A percentile compares a stretch with the other conserved stretches of the same genome.
These are phyloP conservation scores for Leccinum ochraceum DNA, from an alignment of 768 basidiomycete species.

Conservation along the genomic window DNA sequence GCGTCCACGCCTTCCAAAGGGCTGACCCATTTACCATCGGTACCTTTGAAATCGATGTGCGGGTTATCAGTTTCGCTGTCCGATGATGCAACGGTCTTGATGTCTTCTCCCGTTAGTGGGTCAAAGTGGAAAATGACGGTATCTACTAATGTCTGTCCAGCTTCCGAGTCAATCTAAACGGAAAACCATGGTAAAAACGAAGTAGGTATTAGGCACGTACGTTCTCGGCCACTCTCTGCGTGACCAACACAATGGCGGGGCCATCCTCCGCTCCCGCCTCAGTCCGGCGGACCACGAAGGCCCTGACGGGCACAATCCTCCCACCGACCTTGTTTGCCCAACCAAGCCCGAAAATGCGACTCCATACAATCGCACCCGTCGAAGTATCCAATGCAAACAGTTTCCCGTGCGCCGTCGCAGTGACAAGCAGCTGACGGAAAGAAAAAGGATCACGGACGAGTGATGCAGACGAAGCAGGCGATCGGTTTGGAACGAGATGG, in stretches of 20 bases:
- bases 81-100: slow-evolving; percentile 29
- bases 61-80: background rate
- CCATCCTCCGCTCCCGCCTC: slow-evolving; percentile 26
- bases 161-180: slow-evolving; percentile 8
- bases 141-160: slow-evolving; percentile 55
- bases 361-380: slow-evolving; percentile 80
- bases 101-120: slow-evolving; percentile 71
- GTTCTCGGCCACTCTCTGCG: slow-evolving; percentile 61
- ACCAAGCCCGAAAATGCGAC: slow-evolving; percentile 74
- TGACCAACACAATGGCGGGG: slow-evolving; percentile 54
- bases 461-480: slow-evolving; percentile 35
- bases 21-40: slow-evolving; percentile 27
- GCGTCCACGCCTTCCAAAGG: slow-evolving; percentile 60
- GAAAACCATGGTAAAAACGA: background rate
- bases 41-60: slow-evolving; percentile 2
- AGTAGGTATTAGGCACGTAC: slow-evolving; percentile 39
- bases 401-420: slow-evolving; percentile 71
- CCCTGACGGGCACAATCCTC: slow-evolving; percentile 54
- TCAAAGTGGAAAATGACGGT: slow-evolving; percentile 79
- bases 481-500: slow-evolving; percentile 17
- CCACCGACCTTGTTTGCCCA: slow-evolving; percentile 62
- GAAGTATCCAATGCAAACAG: slow-evolving; percentile 81
- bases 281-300: slow-evolving; percentile 48
- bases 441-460: slow-evolving; percentile 66
- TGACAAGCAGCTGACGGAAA: slow-evolving; percentile 80